Evolutionary conservation across 2,329 filamentous ascomycete genomes (phyloP), one percentile per base, ranked within the genome.

Genomic region (Xylaria sp.): DNA sequence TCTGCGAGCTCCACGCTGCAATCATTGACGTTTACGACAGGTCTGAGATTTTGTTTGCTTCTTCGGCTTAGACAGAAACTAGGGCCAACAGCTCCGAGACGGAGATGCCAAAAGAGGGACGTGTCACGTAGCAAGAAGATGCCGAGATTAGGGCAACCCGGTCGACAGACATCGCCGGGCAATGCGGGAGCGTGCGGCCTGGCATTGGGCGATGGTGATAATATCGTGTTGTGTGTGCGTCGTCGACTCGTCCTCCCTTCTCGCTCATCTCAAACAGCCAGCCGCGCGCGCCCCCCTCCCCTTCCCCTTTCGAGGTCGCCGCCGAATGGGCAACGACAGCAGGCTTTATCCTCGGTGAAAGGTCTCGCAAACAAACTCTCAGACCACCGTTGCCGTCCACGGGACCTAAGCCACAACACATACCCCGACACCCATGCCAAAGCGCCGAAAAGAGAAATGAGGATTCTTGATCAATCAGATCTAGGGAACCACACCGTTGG

Each of bases 11-110:
- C n/a, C n/a, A n/a, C 22, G 29, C 29, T 11, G 22, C 46, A 24
- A 40, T 19, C 24, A 48, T 42, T 34, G 47, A 44, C 39, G n/a
- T 24, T 53, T 50, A 38, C 56, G 43, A 51, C 48, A 44, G 26
- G 46, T 59, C 45, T 34, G 3, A 7, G 17, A 11, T 51, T 39
- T 48, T 45, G 37, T 45, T 59, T 57, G 54, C 48, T 52, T 55
- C 40, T 54, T 34, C 29, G 4, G 29, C 29, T 7, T 34, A 34
- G 6, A 4, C 8, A 7, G 29, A 34, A 34, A 34, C 29, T 34
- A 34, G 29, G 29, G 29, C 29, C 29, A 34, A 34, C 29, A 34
- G 16, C 29, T 34, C 29, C 29, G 16, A 34, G 29, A 34, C 29
- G 29, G 11, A 34, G 29, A 34, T 34, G 9, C 24, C 9, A 5